Base-by-base conservation (phyloP, 2,329 filamentous ascomycete genomes). In the Aulographum hederae region DNA sequence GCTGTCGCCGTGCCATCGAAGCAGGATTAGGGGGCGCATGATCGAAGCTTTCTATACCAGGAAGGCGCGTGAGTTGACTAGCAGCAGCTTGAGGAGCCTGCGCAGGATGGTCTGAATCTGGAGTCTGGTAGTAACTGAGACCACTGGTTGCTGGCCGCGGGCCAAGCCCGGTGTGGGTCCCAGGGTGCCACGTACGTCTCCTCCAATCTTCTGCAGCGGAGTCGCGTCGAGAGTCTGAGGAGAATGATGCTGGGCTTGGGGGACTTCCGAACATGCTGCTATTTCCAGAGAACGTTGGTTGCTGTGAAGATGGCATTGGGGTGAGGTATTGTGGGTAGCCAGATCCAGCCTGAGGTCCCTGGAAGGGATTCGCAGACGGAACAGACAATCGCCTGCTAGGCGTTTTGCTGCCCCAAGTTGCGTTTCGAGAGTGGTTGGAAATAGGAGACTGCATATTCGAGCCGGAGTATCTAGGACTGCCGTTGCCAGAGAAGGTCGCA, bases 1-100 rank as follows among this genome's bases (percentile, higher is more conserved):
- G 62, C 33, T 67, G 65, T 29, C 75, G 69, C 30, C 70, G 65
- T 1, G 69, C 67, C 5, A 75, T 72, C 1, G 78, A 69, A 10
- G 61, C 50, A 1, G 72, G 66, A 14, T 67, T 67, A 35, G 68
- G 67, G 17, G 72, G 76, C 16, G 79, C 61, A 34, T 80, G 74
- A 45, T 86, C 82, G 43, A 94, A 93, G 12, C 81, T 91, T 49
- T 92, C 82, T 41, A 94, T 94, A 11, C 85, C 84, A 1, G 85
- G 85, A 11, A 94, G 64, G 25, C 81, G 72, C 11, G 81, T 60
- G 4, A 64, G 67, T 42, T 75, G 72, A 30, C 17, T n/a, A n/a
- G 18, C 16, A 17, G 21, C 15, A 20, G 31, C 54, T 46, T 51
- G 61, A 50, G 54, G 70, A 41, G 51, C 67, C 46, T 52, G 68